These are phyloP conservation scores for Capronia americana DNA, from an alignment of 2,329 filamentous ascomycete genomes.

Conservation along the genomic window DNA sequence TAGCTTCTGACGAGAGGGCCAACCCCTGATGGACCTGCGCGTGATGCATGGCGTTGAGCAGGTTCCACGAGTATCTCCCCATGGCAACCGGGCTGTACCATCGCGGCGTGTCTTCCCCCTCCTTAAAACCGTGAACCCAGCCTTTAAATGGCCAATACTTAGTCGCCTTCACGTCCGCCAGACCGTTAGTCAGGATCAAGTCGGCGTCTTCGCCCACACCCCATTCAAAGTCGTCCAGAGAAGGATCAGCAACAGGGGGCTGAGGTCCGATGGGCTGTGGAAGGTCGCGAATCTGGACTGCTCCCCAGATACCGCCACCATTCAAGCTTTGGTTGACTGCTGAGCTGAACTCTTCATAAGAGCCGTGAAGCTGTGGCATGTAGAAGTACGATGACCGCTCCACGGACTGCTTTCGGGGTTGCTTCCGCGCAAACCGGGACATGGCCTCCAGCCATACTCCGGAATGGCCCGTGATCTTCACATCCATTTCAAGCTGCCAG, in stretches of 20 bases:
- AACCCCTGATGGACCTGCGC: constrained; percentile 56
- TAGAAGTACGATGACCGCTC: constrained; percentile 79
- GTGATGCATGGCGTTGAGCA: constrained; percentile 24
- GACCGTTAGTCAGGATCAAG: constrained; percentile 75
- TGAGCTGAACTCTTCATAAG: constrained; percentile 73
- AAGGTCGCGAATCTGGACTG: constrained; percentile 38
- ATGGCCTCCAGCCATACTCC: constrained; percentile 77
- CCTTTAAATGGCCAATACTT: constrained; percentile 72
- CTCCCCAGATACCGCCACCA: constrained; percentile 41
- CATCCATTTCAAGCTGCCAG: constrained; percentile 75
- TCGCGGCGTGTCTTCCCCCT: constrained; percentile 64
- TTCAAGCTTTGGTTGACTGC: constrained; percentile 68
- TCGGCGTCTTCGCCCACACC: constrained; percentile 67
- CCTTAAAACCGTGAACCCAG: constrained; percentile 67
- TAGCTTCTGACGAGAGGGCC: constrained; percentile 78
- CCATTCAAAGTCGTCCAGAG: constrained; percentile 37
- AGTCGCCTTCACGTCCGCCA: constrained; percentile 73
- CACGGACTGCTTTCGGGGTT: constrained; percentile 74
- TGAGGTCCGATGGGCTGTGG: constrained; percentile 39
- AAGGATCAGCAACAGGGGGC: constrained; percentile 35
- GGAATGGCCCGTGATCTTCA: constrained; percentile 68
- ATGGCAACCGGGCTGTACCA: constrained; percentile 74
- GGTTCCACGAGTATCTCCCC: constrained; percentile 71
- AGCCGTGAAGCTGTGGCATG: constrained; percentile 71
- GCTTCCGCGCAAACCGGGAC: constrained; percentile 68